Evolutionary conservation across 2,329 filamentous ascomycete genomes (phyloP).

Genomic region (Emmonsia crescens): DNA sequence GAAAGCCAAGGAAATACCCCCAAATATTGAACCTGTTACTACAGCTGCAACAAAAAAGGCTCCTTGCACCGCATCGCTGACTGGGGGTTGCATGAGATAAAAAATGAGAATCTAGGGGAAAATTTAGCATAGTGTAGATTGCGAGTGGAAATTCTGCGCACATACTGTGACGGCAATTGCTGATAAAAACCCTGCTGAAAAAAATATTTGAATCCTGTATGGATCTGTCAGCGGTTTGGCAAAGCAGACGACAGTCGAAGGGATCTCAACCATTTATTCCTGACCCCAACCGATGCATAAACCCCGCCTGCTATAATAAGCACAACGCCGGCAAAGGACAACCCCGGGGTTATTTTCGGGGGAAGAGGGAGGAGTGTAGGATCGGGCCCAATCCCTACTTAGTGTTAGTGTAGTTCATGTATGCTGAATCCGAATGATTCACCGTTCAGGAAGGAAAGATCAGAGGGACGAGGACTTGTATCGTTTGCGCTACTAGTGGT

Average conservation of each 20-base stretch:
- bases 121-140: constrained; percentile 4
- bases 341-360: constrained; percentile 67
- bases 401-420: neutral
- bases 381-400: neutral
- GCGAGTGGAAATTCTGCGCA: constrained; percentile 2
- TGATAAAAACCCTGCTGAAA: constrained; percentile 65
- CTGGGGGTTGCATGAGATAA: constrained; percentile 75
- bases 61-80: constrained; percentile 66
- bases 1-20: constrained; percentile 65
- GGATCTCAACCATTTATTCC: constrained; percentile 52
- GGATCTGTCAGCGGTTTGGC: constrained; percentile 12
- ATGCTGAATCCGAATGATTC: neutral
- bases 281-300: constrained; percentile 70
- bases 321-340: constrained; percentile 66
- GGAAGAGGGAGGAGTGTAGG: constrained; percentile 51
- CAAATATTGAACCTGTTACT: constrained; percentile 62
- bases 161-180: constrained; percentile 58
- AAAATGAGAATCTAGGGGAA: constrained; percentile 56
- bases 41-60: constrained; percentile 73
- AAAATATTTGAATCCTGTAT: constrained; percentile 56
- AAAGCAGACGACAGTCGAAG: neutral
- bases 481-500: neutral
- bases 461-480: neutral
- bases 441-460: constrained; percentile 1
- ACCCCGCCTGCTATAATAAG: constrained; percentile 61